A percentile compares a stretch with the other conserved stretches of the same genome.
Evolutionary conservation across 352 stramenopile species (phyloP).

Genomic region (Globisporangium paddicum): DNA sequence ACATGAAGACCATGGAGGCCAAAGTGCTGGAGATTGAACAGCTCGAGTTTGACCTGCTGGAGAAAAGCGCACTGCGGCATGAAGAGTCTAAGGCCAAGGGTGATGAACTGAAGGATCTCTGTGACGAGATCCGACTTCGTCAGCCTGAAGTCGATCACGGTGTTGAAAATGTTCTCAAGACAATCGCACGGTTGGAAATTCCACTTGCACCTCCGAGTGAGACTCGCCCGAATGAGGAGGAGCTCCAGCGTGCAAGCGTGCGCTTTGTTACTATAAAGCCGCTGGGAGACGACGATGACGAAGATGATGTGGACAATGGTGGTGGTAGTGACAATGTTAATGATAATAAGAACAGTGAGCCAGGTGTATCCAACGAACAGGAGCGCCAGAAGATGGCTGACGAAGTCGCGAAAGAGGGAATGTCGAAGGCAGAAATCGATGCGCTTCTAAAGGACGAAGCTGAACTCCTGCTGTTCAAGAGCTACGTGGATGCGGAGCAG

Average conservation of each 20-base stretch:
- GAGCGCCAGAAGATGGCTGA: background rate
- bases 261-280: slow-evolving; percentile 27
- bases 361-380: background rate
- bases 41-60: slow-evolving; percentile 59
- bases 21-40: slow-evolving; percentile 44
- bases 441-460: slow-evolving; percentile 33
- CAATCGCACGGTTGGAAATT: slow-evolving; percentile 28
- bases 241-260: slow-evolving; percentile 30
- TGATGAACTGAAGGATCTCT: slow-evolving; percentile 28
- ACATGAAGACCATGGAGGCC: slow-evolving; percentile 57
- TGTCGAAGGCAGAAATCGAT: slow-evolving; percentile 12
- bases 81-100: slow-evolving; percentile 41
- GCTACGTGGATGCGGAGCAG: slow-evolving; percentile 34
- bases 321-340: background rate
- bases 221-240: slow-evolving; percentile 27
- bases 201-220: slow-evolving; percentile 18
- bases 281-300: slow-evolving; percentile 18
- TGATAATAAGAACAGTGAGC: background rate
- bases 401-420: slow-evolving; percentile 6
- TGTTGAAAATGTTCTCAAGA: slow-evolving; percentile 19
- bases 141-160: slow-evolving; percentile 29
- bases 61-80: slow-evolving; percentile 51
- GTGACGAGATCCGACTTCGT: slow-evolving; percentile 24
- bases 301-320: background rate
- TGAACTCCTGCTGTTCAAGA: slow-evolving; percentile 41